Conservation (phyloP, 768 basidiomycete genomes). For the Pulveroboletus frians region DNA sequence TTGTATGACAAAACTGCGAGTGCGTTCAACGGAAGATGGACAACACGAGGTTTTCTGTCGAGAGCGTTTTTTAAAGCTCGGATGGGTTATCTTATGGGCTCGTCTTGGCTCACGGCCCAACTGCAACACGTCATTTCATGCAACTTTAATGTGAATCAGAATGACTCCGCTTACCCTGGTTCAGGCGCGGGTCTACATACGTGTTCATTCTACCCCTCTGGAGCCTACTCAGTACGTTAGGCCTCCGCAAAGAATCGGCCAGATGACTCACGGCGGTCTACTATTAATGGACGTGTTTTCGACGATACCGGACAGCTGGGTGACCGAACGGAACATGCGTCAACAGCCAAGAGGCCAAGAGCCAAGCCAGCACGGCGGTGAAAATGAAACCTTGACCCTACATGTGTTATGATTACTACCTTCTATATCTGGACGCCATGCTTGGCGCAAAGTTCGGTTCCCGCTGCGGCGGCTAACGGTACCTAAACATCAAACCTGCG, state of each 20-base stretch:
- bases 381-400: not conserved
- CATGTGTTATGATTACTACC: conserved; percentile 8
- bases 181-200: not conserved
- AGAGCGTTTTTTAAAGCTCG: conserved; percentile 6
- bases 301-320: not conserved
- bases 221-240: not conserved
- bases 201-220: not conserved
- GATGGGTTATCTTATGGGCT: not conserved
- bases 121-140: conserved; percentile 2
- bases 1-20: not conserved
- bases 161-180: conserved; percentile 4
- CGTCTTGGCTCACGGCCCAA: conserved; percentile 11
- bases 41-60: not conserved
- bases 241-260: not conserved
- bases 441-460: not conserved
- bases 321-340: not conserved
- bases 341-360: conserved; percentile 8
- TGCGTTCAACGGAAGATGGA: not conserved
- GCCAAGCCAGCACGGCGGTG: conserved; percentile 3
- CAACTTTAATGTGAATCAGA: not conserved
- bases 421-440: conserved; percentile 5
- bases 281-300: not conserved
- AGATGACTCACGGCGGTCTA: not conserved
- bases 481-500: conserved; percentile 33
- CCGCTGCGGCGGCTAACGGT: no score